Evolutionary conservation across 768 basidiomycete species (phyloP).

Genomic region (Termitomyces sp.): DNA sequence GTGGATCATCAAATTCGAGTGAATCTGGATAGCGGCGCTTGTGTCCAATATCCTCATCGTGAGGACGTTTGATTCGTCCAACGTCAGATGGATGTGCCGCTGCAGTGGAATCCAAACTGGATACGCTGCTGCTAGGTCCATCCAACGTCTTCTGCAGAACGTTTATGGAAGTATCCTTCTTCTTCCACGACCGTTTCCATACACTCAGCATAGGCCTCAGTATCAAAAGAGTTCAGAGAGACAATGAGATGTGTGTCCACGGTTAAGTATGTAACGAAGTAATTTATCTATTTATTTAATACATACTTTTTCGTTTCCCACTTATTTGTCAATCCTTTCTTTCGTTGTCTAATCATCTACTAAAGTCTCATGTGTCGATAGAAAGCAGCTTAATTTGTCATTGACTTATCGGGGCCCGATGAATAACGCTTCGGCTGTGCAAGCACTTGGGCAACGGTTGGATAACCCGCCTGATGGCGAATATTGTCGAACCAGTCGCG

Average conservation of each 20-base stretch:
- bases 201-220: conserved; percentile 40
- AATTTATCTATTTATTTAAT: too few relatives aligned
- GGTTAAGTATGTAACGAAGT: too few relatives aligned
- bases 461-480: conserved; percentile 16
- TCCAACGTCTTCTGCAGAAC: conserved; percentile 24
- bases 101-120: conserved; percentile 21
- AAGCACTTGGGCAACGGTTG: conserved; percentile 28
- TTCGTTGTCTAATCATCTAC: not conserved
- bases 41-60: not conserved
- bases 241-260: not conserved
- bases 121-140: conserved; percentile 23
- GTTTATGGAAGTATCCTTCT: conserved; percentile 21
- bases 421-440: conserved; percentile 47
- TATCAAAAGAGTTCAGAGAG: not conserved
- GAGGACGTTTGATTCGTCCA: not conserved
- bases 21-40: conserved; percentile 12
- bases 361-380: conserved; percentile 16
- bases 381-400: not conserved
- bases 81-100: conserved; percentile 21
- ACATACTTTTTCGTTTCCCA: not conserved
- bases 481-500: conserved; percentile 27
- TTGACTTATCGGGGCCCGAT: conserved; percentile 13
- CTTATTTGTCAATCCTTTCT: not conserved
- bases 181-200: conserved; percentile 49
- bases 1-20: conserved; percentile 8